A percentile compares a stretch with the other conserved stretches of the same genome.
Evolutionary conservation across 768 basidiomycete species (phyloP).

Genomic region (Agaricus blazei): DNA sequence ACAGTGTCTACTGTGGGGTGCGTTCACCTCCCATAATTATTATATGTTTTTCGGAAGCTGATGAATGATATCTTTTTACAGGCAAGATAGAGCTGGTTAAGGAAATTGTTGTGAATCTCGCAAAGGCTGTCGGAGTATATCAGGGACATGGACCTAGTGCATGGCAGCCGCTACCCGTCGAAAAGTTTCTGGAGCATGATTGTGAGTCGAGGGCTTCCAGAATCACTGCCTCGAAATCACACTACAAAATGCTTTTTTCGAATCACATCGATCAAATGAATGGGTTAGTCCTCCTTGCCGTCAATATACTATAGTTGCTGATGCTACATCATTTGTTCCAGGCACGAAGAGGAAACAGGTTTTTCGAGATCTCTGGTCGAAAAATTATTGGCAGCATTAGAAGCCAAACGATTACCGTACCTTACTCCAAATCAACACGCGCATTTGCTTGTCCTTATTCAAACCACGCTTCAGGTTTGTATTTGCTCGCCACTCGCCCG

Average conservation of each 20-base stretch:
- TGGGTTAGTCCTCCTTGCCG: constrained; percentile 32
- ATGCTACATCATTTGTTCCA: constrained; percentile 14
- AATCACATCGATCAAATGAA: constrained; percentile 30
- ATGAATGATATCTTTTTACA: constrained; percentile 22
- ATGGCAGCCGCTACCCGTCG: constrained; percentile 52
- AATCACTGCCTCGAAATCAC: constrained; percentile 25
- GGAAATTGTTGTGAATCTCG: constrained; percentile 68
- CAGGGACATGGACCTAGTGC: constrained; percentile 11
- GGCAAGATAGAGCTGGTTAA: constrained; percentile 86
- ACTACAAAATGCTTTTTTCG: constrained; percentile 52
- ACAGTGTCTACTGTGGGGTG: constrained; percentile 92
- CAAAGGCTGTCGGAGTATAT: constrained; percentile 30
- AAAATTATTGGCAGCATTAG: constrained; percentile 59
- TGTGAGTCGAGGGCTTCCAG: constrained; percentile 5
- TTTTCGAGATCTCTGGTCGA: constrained; percentile 61
- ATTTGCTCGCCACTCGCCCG: not conserved
- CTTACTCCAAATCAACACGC: constrained; percentile 78
- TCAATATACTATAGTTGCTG: not conserved
- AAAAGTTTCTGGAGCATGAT: constrained; percentile 47
- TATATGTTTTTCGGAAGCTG: not conserved
- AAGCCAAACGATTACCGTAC: constrained; percentile 59
- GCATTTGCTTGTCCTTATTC: constrained; percentile 77
- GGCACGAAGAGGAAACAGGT: constrained; percentile 41
- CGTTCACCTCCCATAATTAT: constrained; percentile 15
- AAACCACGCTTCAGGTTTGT: constrained; percentile 81